phyloP scores from a whole-genome alignment of 2,329 filamentous ascomycete genomes.

The Ophiostoma angusticollis region DNA sequence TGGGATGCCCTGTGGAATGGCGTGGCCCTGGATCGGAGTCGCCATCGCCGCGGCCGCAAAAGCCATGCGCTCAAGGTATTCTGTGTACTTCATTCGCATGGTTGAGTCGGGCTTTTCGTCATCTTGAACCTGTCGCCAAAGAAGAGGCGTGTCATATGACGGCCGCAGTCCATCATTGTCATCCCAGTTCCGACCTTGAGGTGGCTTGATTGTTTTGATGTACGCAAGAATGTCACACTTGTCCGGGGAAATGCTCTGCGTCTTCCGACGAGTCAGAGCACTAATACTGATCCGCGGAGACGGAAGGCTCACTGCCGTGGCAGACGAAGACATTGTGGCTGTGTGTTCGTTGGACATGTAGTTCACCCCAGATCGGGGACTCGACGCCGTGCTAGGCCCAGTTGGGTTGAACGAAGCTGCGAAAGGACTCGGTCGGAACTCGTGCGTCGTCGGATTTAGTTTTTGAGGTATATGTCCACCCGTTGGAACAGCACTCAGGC shows the following conservation, averaged over 20 bases:
- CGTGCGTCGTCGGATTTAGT: conserved; percentile 53
- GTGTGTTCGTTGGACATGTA: conserved; percentile 19
- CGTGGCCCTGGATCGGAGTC: conserved; percentile 40
- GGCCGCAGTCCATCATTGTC: conserved; percentile 73
- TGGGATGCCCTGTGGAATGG: conserved; percentile 54
- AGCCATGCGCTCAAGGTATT: conserved; percentile 62
- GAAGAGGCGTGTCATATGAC: conserved; percentile 72
- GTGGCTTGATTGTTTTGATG: conserved; percentile 40
- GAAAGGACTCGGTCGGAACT: conserved; percentile 77
- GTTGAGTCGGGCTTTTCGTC: conserved; percentile 59
- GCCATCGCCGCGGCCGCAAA: conserved; percentile 38
- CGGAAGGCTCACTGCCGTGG: background rate
- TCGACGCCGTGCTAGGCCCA: conserved; percentile 55
- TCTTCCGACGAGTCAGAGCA: conserved; percentile 54
- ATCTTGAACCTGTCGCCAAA: conserved; percentile 64
- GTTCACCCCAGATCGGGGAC: conserved; percentile 52
- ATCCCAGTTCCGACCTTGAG: conserved; percentile 48
- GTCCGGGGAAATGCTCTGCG: conserved; percentile 55
- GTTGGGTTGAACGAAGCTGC: conserved; percentile 71
- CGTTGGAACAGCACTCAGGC: conserved; percentile 36
- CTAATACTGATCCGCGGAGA: conserved; percentile 1
- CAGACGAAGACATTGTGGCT: conserved; percentile 12
- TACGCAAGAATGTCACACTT: conserved; percentile 47
- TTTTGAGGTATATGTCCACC: conserved; percentile 38
- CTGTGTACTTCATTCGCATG: conserved; percentile 55